Conservation (phyloP, 176 grass and related monocot species). For the Carex kokanica region DNA sequence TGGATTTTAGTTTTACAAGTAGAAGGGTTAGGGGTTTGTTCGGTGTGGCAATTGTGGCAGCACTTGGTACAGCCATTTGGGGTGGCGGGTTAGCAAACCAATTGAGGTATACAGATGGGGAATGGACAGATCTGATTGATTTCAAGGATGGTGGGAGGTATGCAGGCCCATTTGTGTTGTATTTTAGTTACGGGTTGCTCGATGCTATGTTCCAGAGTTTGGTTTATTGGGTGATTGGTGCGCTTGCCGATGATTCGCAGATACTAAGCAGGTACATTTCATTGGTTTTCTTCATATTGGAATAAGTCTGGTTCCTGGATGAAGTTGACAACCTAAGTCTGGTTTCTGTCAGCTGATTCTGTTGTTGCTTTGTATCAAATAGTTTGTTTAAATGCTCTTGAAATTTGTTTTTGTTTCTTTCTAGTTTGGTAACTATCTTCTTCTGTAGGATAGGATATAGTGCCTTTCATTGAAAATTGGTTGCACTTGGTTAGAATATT, state of each 20-base stretch:
- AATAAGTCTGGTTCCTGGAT: background rate
- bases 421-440: background rate
- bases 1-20: slow-evolving; percentile 76
- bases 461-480: background rate
- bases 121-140: slow-evolving; percentile 26
- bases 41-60: slow-evolving; percentile 41
- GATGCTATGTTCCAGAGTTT: slow-evolving; percentile 97
- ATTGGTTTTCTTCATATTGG: background rate
- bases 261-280: slow-evolving; percentile 72
- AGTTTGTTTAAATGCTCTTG: background rate
- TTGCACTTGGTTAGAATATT: background rate
- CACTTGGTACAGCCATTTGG: slow-evolving; percentile 75
- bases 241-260: slow-evolving; percentile 49
- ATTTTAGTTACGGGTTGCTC: slow-evolving; percentile 85
- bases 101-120: slow-evolving; percentile 32
- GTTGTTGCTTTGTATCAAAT: background rate
- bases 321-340: background rate
- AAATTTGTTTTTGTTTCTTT: background rate
- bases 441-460: background rate
- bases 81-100: slow-evolving; percentile 69
- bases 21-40: slow-evolving; percentile 47
- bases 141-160: slow-evolving; percentile 52
- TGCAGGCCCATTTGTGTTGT: slow-evolving; percentile 59
- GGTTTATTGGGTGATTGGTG: slow-evolving; percentile 94
- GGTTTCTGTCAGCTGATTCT: background rate